Evolutionary conservation across 805 yeast species (phyloP).

Genomic region (Barnettozyma populi): DNA sequence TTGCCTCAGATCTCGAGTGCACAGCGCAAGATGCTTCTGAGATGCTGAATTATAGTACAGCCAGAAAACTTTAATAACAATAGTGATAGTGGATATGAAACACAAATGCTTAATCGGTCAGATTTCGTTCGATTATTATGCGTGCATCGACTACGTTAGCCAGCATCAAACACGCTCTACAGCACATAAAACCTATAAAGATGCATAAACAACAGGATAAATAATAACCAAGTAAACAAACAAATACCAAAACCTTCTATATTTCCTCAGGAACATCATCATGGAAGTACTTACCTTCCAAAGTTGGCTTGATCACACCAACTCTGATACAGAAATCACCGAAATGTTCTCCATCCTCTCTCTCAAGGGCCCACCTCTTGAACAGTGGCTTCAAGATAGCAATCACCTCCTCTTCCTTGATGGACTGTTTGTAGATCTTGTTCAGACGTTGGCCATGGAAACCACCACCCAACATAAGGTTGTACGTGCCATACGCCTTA

Average conservation of each 20-base stretch:
- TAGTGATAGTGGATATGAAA: too few relatives aligned
- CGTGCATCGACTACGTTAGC: too few relatives aligned
- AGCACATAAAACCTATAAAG: not conserved
- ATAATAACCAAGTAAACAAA: not conserved
- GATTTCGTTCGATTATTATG: too few relatives aligned
- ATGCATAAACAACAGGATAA: not conserved
- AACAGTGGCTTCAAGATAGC: slow-evolving; percentile 76
- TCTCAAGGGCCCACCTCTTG: slow-evolving; percentile 90
- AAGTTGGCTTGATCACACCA: slow-evolving; percentile 84
- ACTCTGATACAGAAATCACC: slow-evolving; percentile 88
- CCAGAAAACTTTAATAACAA: too few relatives aligned
- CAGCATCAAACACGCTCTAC: not conserved
- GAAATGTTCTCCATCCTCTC: slow-evolving; percentile 87
- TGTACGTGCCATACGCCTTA: slow-evolving; percentile 90
- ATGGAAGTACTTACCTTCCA: slow-evolving; percentile 91
- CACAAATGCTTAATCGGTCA: too few relatives aligned
- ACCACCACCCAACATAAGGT: slow-evolving; percentile 93
- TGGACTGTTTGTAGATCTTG: slow-evolving; percentile 81
- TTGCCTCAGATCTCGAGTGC: too few relatives aligned
- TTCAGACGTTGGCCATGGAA: slow-evolving; percentile 89
- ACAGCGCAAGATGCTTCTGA: too few relatives aligned
- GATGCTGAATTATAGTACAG: too few relatives aligned
- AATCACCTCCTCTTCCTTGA: slow-evolving; percentile 85
- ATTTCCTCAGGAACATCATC: slow-evolving; percentile 72
- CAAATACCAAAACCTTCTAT: not conserved